Evolutionary conservation across 2,329 filamentous ascomycete genomes (phyloP).

Genomic region (Myriosclerotinia curreyana): DNA sequence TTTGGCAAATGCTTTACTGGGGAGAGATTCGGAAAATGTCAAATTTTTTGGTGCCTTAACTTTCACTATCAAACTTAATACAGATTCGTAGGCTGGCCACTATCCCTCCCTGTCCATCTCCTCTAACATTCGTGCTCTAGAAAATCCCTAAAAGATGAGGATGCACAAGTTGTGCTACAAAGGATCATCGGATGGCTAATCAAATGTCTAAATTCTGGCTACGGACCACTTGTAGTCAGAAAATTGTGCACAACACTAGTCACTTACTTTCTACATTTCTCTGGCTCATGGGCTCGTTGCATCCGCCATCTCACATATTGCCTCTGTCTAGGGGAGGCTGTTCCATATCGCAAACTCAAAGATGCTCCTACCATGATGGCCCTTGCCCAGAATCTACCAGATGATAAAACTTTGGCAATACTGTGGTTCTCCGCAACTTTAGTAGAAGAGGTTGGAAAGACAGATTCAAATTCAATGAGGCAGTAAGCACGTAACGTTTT

Average conservation of each 20-base stretch:
- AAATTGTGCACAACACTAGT: constrained; percentile 77
- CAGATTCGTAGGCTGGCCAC: constrained; percentile 62
- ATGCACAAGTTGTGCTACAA: constrained; percentile 57
- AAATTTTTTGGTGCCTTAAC: constrained; percentile 92
- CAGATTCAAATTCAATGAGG: constrained; percentile 59
- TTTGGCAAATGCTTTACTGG: constrained; percentile 73
- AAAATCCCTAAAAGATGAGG: constrained; percentile 52
- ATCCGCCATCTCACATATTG: constrained; percentile 62
- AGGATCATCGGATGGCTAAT: constrained; percentile 63
- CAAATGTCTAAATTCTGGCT: constrained; percentile 49
- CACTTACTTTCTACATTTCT: constrained; percentile 71
- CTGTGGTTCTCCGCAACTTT: constrained; percentile 64
- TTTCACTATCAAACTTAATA: constrained; percentile 90
- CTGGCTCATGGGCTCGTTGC: constrained; percentile 63
- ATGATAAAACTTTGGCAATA: constrained; percentile 53
- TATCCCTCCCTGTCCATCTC: background rate
- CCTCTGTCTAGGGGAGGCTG: constrained; percentile 48
- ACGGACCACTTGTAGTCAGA: constrained; percentile 60
- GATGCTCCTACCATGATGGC: constrained; percentile 45
- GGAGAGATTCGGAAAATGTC: constrained; percentile 67
- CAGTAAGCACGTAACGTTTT: constrained; percentile 44
- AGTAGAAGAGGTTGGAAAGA: constrained; percentile 65
- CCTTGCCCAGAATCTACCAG: constrained; percentile 47
- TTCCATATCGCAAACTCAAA: constrained; percentile 49
- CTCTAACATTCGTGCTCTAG: constrained; percentile 36